phyloP scores from a whole-genome alignment of 805 yeast species.

The Candida takata region DNA sequence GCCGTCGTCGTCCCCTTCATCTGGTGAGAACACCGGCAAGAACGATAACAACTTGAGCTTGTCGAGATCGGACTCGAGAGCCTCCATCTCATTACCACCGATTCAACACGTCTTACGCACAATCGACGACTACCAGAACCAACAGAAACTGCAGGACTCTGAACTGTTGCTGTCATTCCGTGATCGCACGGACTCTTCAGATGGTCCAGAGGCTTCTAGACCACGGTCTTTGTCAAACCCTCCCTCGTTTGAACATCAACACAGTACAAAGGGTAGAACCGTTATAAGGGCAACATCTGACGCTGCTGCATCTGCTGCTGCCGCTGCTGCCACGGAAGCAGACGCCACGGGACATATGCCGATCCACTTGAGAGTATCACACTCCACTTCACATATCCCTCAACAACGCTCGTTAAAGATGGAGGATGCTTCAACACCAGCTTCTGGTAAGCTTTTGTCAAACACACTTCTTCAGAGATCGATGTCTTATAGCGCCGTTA shows the following conservation, averaged over 20 bases:
- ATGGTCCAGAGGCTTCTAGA: not conserved
- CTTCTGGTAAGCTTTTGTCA: conserved; percentile 5
- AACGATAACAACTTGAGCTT: too few species aligned
- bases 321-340: too few species aligned
- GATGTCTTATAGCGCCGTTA: not conserved
- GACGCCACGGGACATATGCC: too few species aligned
- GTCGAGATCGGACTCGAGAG: conserved; percentile 1
- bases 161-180: conserved; percentile 21
- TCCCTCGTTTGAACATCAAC: not conserved
- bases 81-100: conserved; percentile 17
- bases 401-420: conserved; percentile 2
- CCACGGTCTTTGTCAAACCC: not conserved
- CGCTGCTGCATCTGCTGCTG: too few species aligned
- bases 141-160: conserved; percentile 24
- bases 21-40: too few species aligned
- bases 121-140: conserved; percentile 23
- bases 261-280: not conserved
- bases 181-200: conserved; percentile 8
- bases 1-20: too few species aligned
- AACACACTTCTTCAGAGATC: conserved; percentile 2
- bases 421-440: conserved; percentile 1
- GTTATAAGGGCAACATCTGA: too few species aligned
- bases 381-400: conserved; percentile 1
- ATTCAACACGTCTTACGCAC: conserved; percentile 20
- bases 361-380: conserved; percentile 1